Evolutionary conservation across 2,329 filamentous ascomycete species (phyloP), one percentile per base, ranked within the genome.

Genomic region (Aspergillus glaucus): DNA sequence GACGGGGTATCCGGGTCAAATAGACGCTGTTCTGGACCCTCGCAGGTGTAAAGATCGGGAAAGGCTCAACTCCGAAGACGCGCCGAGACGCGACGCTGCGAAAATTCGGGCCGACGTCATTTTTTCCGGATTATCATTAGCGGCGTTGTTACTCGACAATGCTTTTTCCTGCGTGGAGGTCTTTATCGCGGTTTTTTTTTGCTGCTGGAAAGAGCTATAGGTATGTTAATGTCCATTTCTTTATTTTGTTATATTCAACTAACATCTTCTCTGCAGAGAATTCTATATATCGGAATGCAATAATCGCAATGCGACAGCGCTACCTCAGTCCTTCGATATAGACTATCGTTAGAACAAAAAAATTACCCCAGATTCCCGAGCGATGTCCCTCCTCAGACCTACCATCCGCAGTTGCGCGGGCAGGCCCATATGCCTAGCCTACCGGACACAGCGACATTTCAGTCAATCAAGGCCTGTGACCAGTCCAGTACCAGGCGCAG

Each of bases 71-170:
- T 17, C 17, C 19, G 45, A 43, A 66, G 66, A 67, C 65, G 65
- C 65, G 65, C 61, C 59, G 57, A 49, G 55, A 64, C 65, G 64
- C 60, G 63, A 58, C n/a, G 32, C 32, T 36, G 32, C 32, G 10
- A 56, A 45, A 26, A 12, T 19, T 55, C 55, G 55, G 59, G 46
- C 56, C 62, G 59, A 66, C 62, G 58, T 62, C 58, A 63, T 55
- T 44, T 44, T 50, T 58, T 40, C 4, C 24, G 7, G 26, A 44
- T 30, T 46, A 42, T 21, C 32, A 21, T 19, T 28, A 34, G 22
- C 42, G 51, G 15, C 17, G 37, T 19, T 21, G 15, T 40, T 21
- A 40, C 37, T 40, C 37, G 37, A 40, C 37, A 21, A 21, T 40
- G 7, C 5, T 6, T 40, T 12, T 19, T 10, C 12, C 40, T 24